These are phyloP conservation scores for Globisporangium alternatum DNA, from an alignment of 352 stramenopile species.

Conservation along the genomic window DNA sequence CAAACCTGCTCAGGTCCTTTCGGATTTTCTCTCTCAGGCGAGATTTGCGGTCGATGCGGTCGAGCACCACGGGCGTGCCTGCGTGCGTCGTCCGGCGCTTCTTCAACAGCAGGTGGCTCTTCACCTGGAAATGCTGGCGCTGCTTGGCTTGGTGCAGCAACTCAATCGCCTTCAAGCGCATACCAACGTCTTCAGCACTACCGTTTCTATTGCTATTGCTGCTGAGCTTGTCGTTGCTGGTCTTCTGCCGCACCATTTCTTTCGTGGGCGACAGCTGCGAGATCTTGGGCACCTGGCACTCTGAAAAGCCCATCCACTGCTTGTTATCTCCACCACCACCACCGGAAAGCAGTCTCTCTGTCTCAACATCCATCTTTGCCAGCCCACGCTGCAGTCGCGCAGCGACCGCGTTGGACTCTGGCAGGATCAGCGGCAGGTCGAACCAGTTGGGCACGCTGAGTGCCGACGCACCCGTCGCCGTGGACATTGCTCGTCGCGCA, in stretches of 20 bases:
- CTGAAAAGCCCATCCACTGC: not conserved
- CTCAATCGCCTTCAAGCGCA: not conserved
- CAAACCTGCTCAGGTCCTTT: conserved; percentile 53
- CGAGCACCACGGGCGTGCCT: conserved; percentile 30
- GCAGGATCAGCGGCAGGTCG: conserved; percentile 58
- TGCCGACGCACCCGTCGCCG: not conserved
- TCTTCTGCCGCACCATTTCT: conserved; percentile 3
- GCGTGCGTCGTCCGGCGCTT: conserved; percentile 27
- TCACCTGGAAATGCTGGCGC: conserved; percentile 17
- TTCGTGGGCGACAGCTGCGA: conserved; percentile 36
- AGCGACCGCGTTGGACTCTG: conserved; percentile 34
- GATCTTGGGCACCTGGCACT: conserved; percentile 36
- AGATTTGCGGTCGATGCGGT: conserved; percentile 27
- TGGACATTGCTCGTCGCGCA: conserved; percentile 1
- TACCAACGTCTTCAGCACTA: not conserved
- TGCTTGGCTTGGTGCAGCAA: conserved; percentile 11
- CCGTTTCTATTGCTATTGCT: not conserved
- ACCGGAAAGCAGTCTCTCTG: not conserved
- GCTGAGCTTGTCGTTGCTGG: not conserved
- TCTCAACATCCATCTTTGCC: not conserved
- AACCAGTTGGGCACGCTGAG: conserved; percentile 48
- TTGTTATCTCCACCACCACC: not conserved
- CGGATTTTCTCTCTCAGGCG: conserved; percentile 49
- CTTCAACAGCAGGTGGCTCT: conserved; percentile 18
- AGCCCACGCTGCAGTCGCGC: conserved; percentile 43